phyloP scores from a whole-genome alignment of 2,329 filamentous ascomycete genomes.

The Penicillium sp. region DNA sequence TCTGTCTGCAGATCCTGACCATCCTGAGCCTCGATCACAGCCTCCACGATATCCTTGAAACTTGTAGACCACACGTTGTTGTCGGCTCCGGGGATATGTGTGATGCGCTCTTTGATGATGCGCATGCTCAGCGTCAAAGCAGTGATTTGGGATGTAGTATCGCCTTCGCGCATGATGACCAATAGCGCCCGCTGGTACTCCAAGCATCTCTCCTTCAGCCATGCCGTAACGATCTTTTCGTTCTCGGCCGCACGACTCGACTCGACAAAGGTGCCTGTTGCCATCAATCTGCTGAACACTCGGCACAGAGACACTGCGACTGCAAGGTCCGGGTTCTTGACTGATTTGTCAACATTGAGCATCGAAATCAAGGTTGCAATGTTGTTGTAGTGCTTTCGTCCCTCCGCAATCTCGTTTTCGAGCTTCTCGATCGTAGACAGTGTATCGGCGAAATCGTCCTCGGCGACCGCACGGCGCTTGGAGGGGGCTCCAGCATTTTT shows the following conservation, averaged over 20 bases:
- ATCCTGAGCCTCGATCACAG: constrained; percentile 59
- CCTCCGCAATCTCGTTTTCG: constrained; percentile 79
- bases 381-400: constrained; percentile 88
- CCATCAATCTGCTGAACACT: constrained; percentile 79
- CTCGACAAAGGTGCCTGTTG: constrained; percentile 68
- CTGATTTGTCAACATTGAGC: constrained; percentile 51
- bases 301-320: constrained; percentile 81
- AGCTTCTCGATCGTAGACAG: constrained; percentile 70
- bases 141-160: constrained; percentile 63
- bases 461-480: constrained; percentile 48
- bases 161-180: constrained; percentile 59
- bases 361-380: constrained; percentile 71
- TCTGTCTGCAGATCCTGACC: constrained; percentile 64
- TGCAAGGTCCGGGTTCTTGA: constrained; percentile 60
- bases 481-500: constrained; percentile 38
- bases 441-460: constrained; percentile 52
- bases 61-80: constrained; percentile 71
- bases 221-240: constrained; percentile 71
- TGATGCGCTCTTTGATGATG: constrained; percentile 75
- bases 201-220: constrained; percentile 73
- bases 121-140: constrained; percentile 80
- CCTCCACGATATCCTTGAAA: constrained; percentile 64
- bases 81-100: constrained; percentile 59
- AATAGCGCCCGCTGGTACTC: constrained; percentile 69
- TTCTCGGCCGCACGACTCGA: constrained; percentile 68